These are phyloP conservation scores for Carallia brachiata DNA, from an alignment of 345 rosid species.

Conservation along the genomic window DNA sequence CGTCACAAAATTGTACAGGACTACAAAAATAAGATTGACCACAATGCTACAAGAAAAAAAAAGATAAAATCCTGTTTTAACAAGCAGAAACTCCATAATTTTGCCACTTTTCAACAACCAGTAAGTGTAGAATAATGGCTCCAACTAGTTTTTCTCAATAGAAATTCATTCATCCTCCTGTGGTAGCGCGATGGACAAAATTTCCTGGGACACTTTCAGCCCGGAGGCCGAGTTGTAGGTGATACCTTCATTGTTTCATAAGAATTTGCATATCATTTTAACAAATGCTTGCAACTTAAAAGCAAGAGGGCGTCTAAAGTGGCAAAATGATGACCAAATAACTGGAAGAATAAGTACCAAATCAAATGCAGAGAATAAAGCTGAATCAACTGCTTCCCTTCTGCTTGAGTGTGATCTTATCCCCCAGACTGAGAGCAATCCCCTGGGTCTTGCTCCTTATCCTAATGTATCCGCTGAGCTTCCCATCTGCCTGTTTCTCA, in stretches of 20 bases:
- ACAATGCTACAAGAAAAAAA: constrained; percentile 1
- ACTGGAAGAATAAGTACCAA: constrained; percentile 7
- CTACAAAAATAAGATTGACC: background rate
- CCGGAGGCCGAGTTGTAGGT: background rate
- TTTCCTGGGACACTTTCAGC: background rate
- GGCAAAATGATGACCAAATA: background rate
- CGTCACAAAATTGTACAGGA: no score
- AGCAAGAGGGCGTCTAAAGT: background rate
- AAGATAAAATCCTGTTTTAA: background rate
- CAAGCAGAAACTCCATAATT: constrained; percentile 3
- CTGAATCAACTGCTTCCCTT: constrained; percentile 57
- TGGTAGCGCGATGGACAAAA: constrained; percentile 1
- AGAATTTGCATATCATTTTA: background rate
- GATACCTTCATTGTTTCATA: constrained; percentile 1
- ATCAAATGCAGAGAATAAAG: background rate
- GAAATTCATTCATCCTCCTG: background rate
- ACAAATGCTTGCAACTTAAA: background rate
- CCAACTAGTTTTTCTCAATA: background rate
- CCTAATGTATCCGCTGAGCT: constrained; percentile 80
- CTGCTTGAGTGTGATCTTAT: constrained; percentile 78
- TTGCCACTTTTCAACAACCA: constrained; percentile 6
- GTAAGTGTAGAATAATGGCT: constrained; percentile 10
- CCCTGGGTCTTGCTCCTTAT: constrained; percentile 95
- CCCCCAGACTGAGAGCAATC: constrained; percentile 79
- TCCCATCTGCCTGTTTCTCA: constrained; percentile 69